Evolutionary conservation across 2,329 filamentous ascomycete species (phyloP), one percentile per base, ranked within the genome.

Genomic region (Aaosphaeria arxii): DNA sequence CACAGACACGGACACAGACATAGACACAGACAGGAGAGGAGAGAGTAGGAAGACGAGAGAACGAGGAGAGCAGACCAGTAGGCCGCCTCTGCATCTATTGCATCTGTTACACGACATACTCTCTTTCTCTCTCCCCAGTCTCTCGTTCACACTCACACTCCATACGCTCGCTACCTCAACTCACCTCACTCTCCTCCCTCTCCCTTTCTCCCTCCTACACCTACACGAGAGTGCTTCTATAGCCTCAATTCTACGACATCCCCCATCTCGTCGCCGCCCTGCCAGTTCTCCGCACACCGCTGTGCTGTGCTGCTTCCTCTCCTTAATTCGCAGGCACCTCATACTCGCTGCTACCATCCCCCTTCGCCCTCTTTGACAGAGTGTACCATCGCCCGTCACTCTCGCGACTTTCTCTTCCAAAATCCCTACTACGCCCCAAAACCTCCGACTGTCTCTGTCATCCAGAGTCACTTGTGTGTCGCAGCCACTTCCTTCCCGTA

Each of bases 321-420:
- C 66, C 45, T 67, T 68, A 58, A 44, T 48, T 45, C 30, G 42
- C n/a, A 30, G 9, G 30, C n/a, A n/a, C n/a, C 33, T 36, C 7
- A n/a, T n/a, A 36, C 33, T 9, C 7, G 54, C 44, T 48, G 46
- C 52, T 43, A 42, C 52, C 56, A 48, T 42, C 36, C 50, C 47
- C 44, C 44, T 42, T 40, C 38, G 48, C 46, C 58, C 65, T 69
- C 66, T 70, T 70, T 67, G 67, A 70, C 48, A 70, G 66, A 69
- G 62, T 42, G 53, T 56, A 9, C 9, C 33, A 9, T 43, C 44
- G 39, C 46, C 50, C 51, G 47, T 52, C 50, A 48, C 49, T 55
- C 50, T 59, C 55, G 57, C 39, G n/a, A 11, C 7, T 11, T 40
- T 11, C 56, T 58, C 50, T 6, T 11, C 11, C 43, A 40, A 24